Evolutionary conservation across 2,329 filamentous ascomycete genomes (phyloP), one percentile per base, ranked within the genome.

Genomic region (Diaporthe capsici): DNA sequence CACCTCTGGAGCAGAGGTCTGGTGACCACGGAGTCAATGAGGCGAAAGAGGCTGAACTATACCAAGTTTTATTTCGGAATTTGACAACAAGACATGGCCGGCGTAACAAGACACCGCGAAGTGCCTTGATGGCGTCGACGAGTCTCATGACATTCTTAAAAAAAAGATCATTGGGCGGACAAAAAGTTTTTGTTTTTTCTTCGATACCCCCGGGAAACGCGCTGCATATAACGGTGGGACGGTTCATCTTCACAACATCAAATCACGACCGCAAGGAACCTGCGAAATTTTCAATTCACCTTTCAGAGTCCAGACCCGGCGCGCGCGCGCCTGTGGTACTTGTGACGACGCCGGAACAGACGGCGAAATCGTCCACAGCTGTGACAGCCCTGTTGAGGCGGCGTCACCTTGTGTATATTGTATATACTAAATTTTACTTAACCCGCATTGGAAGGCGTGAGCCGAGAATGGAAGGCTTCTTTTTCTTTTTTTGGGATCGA

Each of bases 191-290:
- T 61, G 37, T 39, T 71, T 61, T 70, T 71, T 53, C 15, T 74
- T 74, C 73, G 73, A 74, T 74, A 74, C 73, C 73, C 72, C 73
- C 73, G 73, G 73, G 73, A 74, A 74, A 74, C 73, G 65, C 73
- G 47, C 73, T 71, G 65, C 73, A 74, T 74, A 58, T 49, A 71
- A 74, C 73, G 73, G 73, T 49, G 55, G 65, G 73, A 71, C 39
- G 65, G 72, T 70, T 70, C 65, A 70, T 70, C 65, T 70, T 42
- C 65, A 53, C 49, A 70, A 70, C 17, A 68, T 42, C 49, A 70
- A 39, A 49, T 55, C 15, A 70, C 49, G 49, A 70, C 49, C 65
- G 49, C 65, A 70, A 70, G 65, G 65, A 55, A 55, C 34, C 47
- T 31, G 47, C 65, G 47, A 53, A 42, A 53, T 13, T 70, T 55